phyloP scores from a whole-genome alignment of 352 stramenopile species.

The Peronospora destructor region DNA sequence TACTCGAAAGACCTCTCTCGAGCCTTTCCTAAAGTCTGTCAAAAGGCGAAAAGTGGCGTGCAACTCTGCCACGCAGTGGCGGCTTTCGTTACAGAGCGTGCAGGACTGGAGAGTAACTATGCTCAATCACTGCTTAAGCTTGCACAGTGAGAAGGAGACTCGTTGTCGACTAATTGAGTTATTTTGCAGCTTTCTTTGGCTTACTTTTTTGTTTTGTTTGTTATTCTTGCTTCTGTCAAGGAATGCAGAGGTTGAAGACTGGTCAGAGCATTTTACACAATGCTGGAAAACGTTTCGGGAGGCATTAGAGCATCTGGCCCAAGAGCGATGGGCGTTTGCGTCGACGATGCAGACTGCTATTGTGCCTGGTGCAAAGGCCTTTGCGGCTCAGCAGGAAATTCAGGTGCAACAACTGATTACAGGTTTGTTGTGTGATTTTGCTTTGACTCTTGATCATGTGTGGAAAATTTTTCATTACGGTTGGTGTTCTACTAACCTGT shows the following conservation, averaged over 20 bases:
- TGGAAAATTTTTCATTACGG: conserved; percentile 1
- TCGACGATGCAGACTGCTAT: conserved; percentile 57
- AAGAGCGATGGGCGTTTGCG: conserved; percentile 54
- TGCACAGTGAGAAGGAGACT: conserved; percentile 33
- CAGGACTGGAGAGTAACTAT: conserved; percentile 53
- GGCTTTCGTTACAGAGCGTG: conserved; percentile 52
- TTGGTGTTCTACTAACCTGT: conserved; percentile 1
- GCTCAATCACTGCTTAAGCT: conserved; percentile 52
- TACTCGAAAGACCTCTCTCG: conserved; percentile 73
- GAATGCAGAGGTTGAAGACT: conserved; percentile 56
- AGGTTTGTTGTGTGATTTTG: conserved; percentile 27
- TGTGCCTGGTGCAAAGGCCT: conserved; percentile 51
- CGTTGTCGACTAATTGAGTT: conserved; percentile 1
- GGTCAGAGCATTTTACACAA: conserved; percentile 49
- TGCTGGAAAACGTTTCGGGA: conserved; percentile 55
- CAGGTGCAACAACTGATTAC: conserved; percentile 70
- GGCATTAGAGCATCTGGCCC: conserved; percentile 42
- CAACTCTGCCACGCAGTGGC: conserved; percentile 70
- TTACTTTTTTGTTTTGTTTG: neutral
- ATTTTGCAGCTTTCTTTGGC: neutral
- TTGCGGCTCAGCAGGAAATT: conserved; percentile 62
- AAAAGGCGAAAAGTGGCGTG: conserved; percentile 69
- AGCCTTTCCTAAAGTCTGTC: conserved; percentile 60
- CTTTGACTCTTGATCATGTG: neutral
- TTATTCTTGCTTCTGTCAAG: conserved; percentile 17